Evolutionary conservation across 2,329 filamentous ascomycete genomes (phyloP).

Genomic region (Helicocarpus griseus): DNA sequence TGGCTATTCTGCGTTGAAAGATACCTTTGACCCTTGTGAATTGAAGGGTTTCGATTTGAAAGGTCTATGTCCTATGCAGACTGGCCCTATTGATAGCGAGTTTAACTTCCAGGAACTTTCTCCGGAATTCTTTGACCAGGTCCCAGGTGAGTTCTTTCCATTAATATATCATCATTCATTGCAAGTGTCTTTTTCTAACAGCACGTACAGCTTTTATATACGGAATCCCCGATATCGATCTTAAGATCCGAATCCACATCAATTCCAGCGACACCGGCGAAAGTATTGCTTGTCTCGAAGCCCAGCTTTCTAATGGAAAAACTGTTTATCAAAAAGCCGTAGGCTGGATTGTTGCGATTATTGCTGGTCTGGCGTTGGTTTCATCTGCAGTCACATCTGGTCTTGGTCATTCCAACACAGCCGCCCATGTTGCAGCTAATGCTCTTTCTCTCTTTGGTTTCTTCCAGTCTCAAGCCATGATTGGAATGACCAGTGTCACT

Average conservation of each 20-base stretch:
- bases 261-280: conserved; percentile 55
- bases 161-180: not conserved
- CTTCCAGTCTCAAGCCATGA: conserved; percentile 87
- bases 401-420: conserved; percentile 84
- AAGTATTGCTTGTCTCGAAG: conserved; percentile 77
- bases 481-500: conserved; percentile 71
- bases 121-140: conserved; percentile 47
- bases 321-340: conserved; percentile 83
- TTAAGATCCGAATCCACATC: conserved; percentile 71
- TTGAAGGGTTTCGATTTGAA: conserved; percentile 44
- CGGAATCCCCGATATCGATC: conserved; percentile 82
- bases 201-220: conserved; percentile 59
- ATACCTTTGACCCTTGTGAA: conserved; percentile 66
- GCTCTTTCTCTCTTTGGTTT: conserved; percentile 89
- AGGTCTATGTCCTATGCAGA: conserved; percentile 84
- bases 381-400: conserved; percentile 84
- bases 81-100: conserved; percentile 66
- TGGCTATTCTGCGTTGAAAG: conserved; percentile 61
- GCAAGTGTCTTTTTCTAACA: not conserved
- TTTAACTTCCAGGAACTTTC: conserved; percentile 57
- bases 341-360: conserved; percentile 80
- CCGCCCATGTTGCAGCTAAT: conserved; percentile 87
- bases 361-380: conserved; percentile 72
- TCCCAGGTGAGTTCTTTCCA: conserved; percentile 49
- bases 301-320: conserved; percentile 79